These are phyloP conservation scores for Phytophthora fragariae DNA, from an alignment of 352 stramenopile genomes.

Conservation along the genomic window DNA sequence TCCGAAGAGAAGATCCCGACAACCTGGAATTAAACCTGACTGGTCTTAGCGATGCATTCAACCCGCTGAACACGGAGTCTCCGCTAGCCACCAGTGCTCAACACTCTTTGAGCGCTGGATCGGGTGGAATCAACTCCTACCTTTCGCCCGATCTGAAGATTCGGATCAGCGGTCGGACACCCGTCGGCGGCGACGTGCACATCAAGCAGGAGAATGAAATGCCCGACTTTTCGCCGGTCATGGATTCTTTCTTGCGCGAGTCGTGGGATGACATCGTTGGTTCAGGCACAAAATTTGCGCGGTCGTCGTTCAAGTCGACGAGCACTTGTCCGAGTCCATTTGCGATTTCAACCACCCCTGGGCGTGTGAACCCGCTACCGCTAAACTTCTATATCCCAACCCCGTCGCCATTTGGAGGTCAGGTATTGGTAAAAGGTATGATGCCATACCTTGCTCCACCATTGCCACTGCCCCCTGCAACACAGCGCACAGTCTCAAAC, in stretches of 20 bases:
- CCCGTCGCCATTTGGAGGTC: constrained; percentile 20
- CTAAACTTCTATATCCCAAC: constrained; percentile 34
- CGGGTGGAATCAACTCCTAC: background rate
- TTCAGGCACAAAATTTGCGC: constrained; percentile 28
- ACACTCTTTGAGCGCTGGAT: background rate
- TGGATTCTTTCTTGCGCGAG: constrained; percentile 70
- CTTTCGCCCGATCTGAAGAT: constrained; percentile 54
- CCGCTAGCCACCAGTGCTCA: constrained; percentile 19
- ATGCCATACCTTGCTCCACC: constrained; percentile 27
- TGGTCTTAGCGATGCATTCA: constrained; percentile 58
- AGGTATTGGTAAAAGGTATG: constrained; percentile 22
- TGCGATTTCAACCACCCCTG: constrained; percentile 27
- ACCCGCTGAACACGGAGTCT: constrained; percentile 35
- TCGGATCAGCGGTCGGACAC: constrained; percentile 32
- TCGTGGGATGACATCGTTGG: constrained; percentile 64
- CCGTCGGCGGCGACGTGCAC: constrained; percentile 29
- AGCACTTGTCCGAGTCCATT: constrained; percentile 5
- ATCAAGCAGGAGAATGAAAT: constrained; percentile 55
- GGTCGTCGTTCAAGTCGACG: constrained; percentile 36
- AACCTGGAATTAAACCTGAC: constrained; percentile 54
- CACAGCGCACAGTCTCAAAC: constrained; percentile 33
- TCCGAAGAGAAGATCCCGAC: constrained; percentile 48
- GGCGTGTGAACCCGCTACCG: constrained; percentile 40
- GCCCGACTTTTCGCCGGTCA: constrained; percentile 55
- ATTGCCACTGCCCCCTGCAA: constrained; percentile 29